Conservation (phyloP, 768 basidiomycete genomes). For the Boletus vermiculosoides region DNA sequence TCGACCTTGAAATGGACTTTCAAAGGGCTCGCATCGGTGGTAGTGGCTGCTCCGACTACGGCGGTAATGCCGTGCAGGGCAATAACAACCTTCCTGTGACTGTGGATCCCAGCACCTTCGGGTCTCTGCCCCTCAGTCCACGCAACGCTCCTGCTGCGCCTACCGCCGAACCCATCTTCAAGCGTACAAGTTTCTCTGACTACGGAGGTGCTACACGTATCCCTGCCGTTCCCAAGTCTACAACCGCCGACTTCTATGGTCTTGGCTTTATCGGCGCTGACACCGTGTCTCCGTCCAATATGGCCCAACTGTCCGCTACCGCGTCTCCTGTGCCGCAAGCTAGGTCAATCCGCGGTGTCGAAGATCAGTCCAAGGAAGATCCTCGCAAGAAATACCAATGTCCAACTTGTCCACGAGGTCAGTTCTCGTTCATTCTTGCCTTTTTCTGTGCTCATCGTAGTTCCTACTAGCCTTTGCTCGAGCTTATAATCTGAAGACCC, state of each 20-base stretch:
- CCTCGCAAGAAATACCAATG: conserved; percentile 81
- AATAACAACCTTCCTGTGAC: conserved; percentile 40
- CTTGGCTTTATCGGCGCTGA: conserved; percentile 35
- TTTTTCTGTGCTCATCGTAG: neutral
- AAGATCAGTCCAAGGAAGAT: conserved; percentile 54
- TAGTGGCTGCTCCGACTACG: conserved; percentile 51
- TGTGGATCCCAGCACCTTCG: conserved; percentile 59
- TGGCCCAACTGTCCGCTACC: conserved; percentile 48
- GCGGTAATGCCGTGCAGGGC: conserved; percentile 37
- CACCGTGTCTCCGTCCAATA: conserved; percentile 55
- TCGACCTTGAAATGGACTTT: conserved; percentile 76
- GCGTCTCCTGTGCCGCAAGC: conserved; percentile 41
- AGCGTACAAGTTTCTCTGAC: conserved; percentile 64
- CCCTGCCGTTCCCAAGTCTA: conserved; percentile 47
- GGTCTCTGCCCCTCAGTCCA: conserved; percentile 55
- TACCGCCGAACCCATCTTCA: conserved; percentile 26
- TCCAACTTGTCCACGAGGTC: conserved; percentile 70
- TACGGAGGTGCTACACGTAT: conserved; percentile 55
- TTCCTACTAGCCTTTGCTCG: conserved; percentile 75
- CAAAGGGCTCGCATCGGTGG: conserved; percentile 54
- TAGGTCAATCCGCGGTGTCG: conserved; percentile 36
- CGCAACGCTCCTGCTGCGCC: conserved; percentile 46
- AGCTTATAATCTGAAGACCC: conserved; percentile 94
- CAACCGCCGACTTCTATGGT: conserved; percentile 48
- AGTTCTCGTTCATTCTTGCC: conserved; percentile 2